phyloP scores from a whole-genome alignment of 2,329 filamentous ascomycete species.

The Botryotinia globosa region DNA sequence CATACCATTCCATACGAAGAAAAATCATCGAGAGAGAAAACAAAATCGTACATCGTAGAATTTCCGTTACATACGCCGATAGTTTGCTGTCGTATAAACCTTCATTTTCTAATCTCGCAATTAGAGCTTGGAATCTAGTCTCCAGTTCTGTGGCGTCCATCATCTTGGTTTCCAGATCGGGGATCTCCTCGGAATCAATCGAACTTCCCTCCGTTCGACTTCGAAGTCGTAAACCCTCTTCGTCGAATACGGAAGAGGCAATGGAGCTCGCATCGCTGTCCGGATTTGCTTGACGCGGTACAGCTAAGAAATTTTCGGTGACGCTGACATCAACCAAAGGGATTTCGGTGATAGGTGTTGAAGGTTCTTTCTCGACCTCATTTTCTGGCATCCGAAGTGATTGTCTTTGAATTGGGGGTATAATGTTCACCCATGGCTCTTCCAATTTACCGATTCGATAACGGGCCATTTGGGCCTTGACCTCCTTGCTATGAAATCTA shows the following conservation, averaged over 20 bases:
- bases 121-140: slow-evolving; percentile 6
- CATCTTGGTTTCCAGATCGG: background rate
- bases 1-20: slow-evolving; percentile 64
- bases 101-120: slow-evolving; percentile 43
- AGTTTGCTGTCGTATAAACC: slow-evolving; percentile 86
- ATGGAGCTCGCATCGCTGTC: slow-evolving; percentile 10
- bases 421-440: slow-evolving; percentile 80
- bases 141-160: slow-evolving; percentile 3
- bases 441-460: slow-evolving; percentile 83
- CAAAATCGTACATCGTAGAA: slow-evolving; percentile 68
- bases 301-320: slow-evolving; percentile 70
- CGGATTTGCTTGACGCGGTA: slow-evolving; percentile 26
- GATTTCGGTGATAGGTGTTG: background rate
- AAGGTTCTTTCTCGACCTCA: slow-evolving; percentile 7
- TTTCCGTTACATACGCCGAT: slow-evolving; percentile 72
- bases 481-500: slow-evolving; percentile 79
- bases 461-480: slow-evolving; percentile 69
- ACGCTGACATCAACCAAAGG: slow-evolving; percentile 4
- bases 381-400: slow-evolving; percentile 1
- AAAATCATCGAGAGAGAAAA: slow-evolving; percentile 60
- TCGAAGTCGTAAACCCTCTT: background rate
- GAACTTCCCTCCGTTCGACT: slow-evolving; percentile 33
- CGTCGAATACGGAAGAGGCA: slow-evolving; percentile 1
- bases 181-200: slow-evolving; percentile 39
- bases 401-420: slow-evolving; percentile 74